phyloP scores from a whole-genome alignment of 2,329 filamentous ascomycete genomes.

The Hypoxylon sp. region DNA sequence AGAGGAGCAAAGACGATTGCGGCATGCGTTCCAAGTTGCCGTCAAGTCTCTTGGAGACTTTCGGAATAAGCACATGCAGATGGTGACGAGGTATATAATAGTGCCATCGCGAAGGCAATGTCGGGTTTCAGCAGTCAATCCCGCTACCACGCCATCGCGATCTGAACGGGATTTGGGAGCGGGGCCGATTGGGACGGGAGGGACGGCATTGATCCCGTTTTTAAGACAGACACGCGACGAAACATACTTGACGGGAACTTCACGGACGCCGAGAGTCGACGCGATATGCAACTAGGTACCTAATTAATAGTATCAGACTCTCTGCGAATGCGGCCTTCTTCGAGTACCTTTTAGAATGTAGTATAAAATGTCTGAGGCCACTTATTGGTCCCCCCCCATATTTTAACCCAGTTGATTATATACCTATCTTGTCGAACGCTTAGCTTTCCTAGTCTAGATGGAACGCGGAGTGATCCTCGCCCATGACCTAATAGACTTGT shows the following conservation, averaged over 20 bases:
- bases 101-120: slow-evolving; percentile 67
- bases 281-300: too few relatives aligned
- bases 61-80: slow-evolving; percentile 86
- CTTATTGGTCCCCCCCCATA: too few relatives aligned
- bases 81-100: slow-evolving; percentile 91
- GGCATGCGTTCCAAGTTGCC: slow-evolving; percentile 71
- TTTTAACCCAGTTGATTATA: too few relatives aligned
- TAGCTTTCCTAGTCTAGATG: too few relatives aligned
- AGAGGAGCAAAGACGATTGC: slow-evolving; percentile 57
- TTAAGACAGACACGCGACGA: slow-evolving; percentile 89
- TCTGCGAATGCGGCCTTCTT: too few relatives aligned
- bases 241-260: slow-evolving; percentile 58
- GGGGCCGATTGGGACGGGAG: slow-evolving; percentile 82
- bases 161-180: slow-evolving; percentile 24
- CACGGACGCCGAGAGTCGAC: not conserved
- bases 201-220: slow-evolving; percentile 87
- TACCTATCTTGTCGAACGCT: too few relatives aligned
- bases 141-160: slow-evolving; percentile 56
- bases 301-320: too few relatives aligned
- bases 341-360: too few relatives aligned
- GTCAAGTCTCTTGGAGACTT: slow-evolving; percentile 78
- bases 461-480: too few relatives aligned
- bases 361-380: too few relatives aligned
- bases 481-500: too few relatives aligned
- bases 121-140: slow-evolving; percentile 48